Percentiles rank a stretch among this genome's conserved stretches.
phyloP scores from a whole-genome alignment of 192 early-diverging fungal genomes.

The Coemansia reversa region DNA sequence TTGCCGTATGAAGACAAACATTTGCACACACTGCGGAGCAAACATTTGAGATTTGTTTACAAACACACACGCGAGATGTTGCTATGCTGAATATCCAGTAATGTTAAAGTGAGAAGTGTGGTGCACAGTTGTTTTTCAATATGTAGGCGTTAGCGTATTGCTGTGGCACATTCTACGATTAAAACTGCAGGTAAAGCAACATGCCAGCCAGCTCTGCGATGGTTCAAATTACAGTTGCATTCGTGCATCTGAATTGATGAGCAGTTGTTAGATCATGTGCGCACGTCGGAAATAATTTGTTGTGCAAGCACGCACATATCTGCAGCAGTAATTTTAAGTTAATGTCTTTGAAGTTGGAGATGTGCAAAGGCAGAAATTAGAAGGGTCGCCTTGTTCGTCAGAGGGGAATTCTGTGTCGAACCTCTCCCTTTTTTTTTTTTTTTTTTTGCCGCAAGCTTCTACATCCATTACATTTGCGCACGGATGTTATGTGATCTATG shows the following conservation, averaged over 20 bases:
- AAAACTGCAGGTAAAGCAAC: too few relatives aligned
- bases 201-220: too few relatives aligned
- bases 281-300: neutral
- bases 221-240: neutral
- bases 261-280: neutral
- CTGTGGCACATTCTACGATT: too few relatives aligned
- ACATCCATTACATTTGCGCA: neutral
- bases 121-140: too few relatives aligned
- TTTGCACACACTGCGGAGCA: too few relatives aligned
- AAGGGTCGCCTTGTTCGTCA: neutral
- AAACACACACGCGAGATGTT: too few relatives aligned
- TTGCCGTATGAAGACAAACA: too few relatives aligned
- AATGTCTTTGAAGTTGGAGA: neutral
- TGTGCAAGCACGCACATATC: conserved; percentile 1
- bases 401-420: neutral
- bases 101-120: too few relatives aligned
- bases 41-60: too few relatives aligned
- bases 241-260: neutral
- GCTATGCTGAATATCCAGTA: too few relatives aligned
- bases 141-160: too few relatives aligned
- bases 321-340: conserved; percentile 1
- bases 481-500: neutral
- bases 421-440: too few relatives aligned
- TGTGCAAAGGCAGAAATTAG: neutral
- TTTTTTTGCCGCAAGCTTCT: neutral